These are phyloP conservation scores for Tillandsia fasciculata DNA, from an alignment of 176 grass and related monocot species.

Conservation along the genomic window DNA sequence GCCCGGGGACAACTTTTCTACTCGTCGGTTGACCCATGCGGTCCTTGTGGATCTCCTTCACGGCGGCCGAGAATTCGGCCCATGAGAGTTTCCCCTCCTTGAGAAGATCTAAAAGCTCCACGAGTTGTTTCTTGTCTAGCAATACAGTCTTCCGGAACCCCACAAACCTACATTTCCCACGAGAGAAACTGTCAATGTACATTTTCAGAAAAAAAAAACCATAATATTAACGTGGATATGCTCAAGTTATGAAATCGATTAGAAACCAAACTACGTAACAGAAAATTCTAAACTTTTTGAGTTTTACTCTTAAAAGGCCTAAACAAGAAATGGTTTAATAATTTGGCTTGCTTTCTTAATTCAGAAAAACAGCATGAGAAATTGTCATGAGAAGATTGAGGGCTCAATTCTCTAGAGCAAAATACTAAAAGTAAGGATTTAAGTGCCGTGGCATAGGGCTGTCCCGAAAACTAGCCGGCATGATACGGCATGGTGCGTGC, in stretches of 20 bases:
- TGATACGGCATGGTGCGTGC: no score
- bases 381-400: no score
- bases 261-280: no score
- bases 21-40: constrained; percentile 67
- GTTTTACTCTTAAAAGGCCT: not conserved
- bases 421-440: no score
- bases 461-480: no score
- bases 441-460: no score
- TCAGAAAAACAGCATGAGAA: not conserved
- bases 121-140: constrained; percentile 75
- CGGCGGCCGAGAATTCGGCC: constrained; percentile 66
- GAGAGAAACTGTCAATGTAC: constrained; percentile 1
- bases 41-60: constrained; percentile 60
- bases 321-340: not conserved
- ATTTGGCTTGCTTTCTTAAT: not conserved
- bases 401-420: no score
- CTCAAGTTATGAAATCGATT: no score
- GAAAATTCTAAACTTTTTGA: no score
- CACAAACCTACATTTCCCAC: constrained; percentile 43
- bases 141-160: constrained; percentile 77
- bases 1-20: constrained; percentile 43
- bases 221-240: not conserved
- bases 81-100: constrained; percentile 61
- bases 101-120: constrained; percentile 83
- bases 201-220: not conserved